Percentiles rank a stretch among this genome's conserved stretches.
phyloP scores from a whole-genome alignment of 2,329 filamentous ascomycete species.

The Diplodia scrobiculata region DNA sequence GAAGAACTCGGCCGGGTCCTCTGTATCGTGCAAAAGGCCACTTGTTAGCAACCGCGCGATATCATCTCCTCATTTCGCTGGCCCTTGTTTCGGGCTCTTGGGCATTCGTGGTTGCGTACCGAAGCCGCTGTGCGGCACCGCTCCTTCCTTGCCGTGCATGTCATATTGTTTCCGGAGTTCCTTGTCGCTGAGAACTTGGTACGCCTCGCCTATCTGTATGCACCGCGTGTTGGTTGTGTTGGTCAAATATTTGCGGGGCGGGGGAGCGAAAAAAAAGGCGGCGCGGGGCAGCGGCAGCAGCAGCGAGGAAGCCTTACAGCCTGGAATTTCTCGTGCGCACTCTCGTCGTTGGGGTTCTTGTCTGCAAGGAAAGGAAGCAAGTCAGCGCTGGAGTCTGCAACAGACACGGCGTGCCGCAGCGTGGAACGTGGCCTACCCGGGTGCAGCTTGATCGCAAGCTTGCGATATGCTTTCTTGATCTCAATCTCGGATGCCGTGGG shows the following conservation, averaged over 20 bases:
- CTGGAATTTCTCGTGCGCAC: slow-evolving; percentile 92
- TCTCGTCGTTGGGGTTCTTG: slow-evolving; percentile 96
- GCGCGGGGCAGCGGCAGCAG: neutral
- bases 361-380: slow-evolving; percentile 56
- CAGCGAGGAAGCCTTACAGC: slow-evolving; percentile 57
- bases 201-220: slow-evolving; percentile 67
- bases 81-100: neutral
- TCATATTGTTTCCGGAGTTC: slow-evolving; percentile 91
- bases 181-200: slow-evolving; percentile 81
- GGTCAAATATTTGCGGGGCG: neutral
- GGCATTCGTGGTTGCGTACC: slow-evolving; percentile 51
- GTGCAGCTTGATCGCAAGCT: slow-evolving; percentile 86
- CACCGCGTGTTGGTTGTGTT: neutral
- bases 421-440: slow-evolving; percentile 61
- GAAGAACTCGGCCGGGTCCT: slow-evolving; percentile 96
- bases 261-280: neutral
- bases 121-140: slow-evolving; percentile 87
- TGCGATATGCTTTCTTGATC: slow-evolving; percentile 96
- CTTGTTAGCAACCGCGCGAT: neutral
- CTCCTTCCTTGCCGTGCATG: slow-evolving; percentile 93
- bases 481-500: slow-evolving; percentile 85
- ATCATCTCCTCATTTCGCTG: neutral
- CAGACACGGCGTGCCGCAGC: neutral
- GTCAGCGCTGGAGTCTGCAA: slow-evolving; percentile 21
- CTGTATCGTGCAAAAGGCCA: slow-evolving; percentile 41